phyloP scores from a whole-genome alignment of 2,329 filamentous ascomycete genomes.

The Aspergillus fumigatiaffinis region DNA sequence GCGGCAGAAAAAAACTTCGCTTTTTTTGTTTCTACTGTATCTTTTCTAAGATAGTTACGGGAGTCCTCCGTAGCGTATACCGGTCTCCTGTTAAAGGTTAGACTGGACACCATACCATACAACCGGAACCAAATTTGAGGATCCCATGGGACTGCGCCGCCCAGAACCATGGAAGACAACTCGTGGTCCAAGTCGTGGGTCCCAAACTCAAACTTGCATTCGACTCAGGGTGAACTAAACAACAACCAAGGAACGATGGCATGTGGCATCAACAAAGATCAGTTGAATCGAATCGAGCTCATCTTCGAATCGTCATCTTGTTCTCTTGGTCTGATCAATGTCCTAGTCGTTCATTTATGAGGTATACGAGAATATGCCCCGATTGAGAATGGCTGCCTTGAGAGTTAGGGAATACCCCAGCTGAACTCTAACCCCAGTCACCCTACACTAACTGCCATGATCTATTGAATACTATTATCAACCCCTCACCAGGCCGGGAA shows the following conservation, averaged over 20 bases:
- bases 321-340: too few species aligned
- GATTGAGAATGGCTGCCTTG: not conserved
- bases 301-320: too few species aligned
- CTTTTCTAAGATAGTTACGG: too few species aligned
- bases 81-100: not conserved
- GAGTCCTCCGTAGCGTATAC: not conserved
- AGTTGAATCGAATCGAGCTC: too few species aligned
- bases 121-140: not conserved
- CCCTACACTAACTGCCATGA: not conserved
- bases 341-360: too few species aligned
- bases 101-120: not conserved
- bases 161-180: not conserved
- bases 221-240: too few species aligned
- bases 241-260: not conserved
- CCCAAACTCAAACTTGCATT: not conserved
- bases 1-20: too few species aligned
- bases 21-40: too few species aligned
- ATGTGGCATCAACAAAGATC: too few species aligned
- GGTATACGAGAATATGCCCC: not conserved
- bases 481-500: not conserved
- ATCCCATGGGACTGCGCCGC: not conserved
- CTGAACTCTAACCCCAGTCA: not conserved
- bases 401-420: not conserved
- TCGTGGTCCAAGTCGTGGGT: not conserved
- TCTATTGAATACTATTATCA: not conserved